Conservation (phyloP, 805 yeast species). For the Candida silvicultrix region DNA sequence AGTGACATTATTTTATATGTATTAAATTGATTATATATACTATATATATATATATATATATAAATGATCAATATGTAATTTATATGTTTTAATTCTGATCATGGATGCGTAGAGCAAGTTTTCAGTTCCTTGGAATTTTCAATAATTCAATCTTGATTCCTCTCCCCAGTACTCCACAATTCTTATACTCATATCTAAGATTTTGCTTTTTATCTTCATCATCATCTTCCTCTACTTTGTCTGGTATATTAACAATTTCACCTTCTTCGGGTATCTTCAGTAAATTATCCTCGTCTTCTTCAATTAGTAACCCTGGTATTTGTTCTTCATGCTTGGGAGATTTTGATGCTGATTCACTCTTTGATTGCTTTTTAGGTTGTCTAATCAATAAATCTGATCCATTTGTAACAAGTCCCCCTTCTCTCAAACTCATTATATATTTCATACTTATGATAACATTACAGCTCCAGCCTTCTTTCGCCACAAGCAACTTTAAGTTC, state of each 20-base stretch:
- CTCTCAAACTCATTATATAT: slow-evolving; percentile 2
- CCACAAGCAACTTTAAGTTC: slow-evolving; percentile 4
- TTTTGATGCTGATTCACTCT: not conserved
- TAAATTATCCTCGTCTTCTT: slow-evolving; percentile 1
- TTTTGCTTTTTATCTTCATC: slow-evolving; percentile 11
- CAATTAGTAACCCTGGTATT: not conserved
- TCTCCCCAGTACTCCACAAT: slow-evolving; percentile 6
- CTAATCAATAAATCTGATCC: not conserved
- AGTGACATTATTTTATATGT: too few species aligned
- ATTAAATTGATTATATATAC: too few species aligned
- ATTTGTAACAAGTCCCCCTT: not conserved
- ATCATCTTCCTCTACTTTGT: not conserved
- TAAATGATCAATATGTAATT: not conserved
- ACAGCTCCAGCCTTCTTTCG: slow-evolving; percentile 15
- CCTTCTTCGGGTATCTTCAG: slow-evolving; percentile 15
- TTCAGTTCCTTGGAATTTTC: slow-evolving; percentile 6
- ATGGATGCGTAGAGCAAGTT: too few species aligned
- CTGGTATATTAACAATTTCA: slow-evolving; percentile 1
- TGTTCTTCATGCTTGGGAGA: slow-evolving; percentile 7
- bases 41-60: too few species aligned
- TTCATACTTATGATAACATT: slow-evolving; percentile 5
- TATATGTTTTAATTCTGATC: not conserved
- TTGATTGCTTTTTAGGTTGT: not conserved
- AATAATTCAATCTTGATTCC: slow-evolving; percentile 18
- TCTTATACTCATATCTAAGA: slow-evolving; percentile 15